These are phyloP conservation scores for Fusarium praegraminearum DNA, from an alignment of 2,329 filamentous ascomycete genomes.

Conservation along the genomic window DNA sequence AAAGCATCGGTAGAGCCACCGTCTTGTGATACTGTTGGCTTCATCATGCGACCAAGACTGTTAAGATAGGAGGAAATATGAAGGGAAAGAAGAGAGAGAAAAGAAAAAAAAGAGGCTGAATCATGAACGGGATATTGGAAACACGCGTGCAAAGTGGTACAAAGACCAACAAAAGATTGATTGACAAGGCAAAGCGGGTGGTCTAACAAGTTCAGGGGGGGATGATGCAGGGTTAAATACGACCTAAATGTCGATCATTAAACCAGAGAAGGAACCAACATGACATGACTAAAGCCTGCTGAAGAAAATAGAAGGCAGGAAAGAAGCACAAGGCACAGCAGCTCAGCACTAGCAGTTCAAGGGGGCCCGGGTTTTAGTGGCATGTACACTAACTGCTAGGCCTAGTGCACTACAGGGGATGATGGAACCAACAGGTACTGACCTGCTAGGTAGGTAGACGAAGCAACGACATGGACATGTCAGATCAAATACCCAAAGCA, in stretches of 20 bases:
- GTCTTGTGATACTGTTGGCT: conserved; percentile 21
- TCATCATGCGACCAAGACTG: conserved; percentile 22
- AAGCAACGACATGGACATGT: background rate
- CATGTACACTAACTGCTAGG: conserved; percentile 19
- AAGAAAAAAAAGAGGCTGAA: conserved; percentile 35
- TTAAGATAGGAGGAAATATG: background rate
- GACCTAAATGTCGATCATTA: conserved; percentile 3
- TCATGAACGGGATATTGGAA: conserved; percentile 29
- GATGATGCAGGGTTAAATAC: conserved; percentile 41
- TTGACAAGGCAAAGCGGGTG: background rate
- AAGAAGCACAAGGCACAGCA: conserved; percentile 20
- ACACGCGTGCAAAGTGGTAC: conserved; percentile 35
- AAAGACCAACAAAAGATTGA: conserved; percentile 15
- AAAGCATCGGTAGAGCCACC: conserved; percentile 7
- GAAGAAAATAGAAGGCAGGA: conserved; percentile 4
- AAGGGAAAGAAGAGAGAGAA: background rate
- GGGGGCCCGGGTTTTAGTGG: background rate
- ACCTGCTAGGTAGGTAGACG: too few species aligned
- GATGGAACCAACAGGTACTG: too few species aligned
- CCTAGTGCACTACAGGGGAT: conserved; percentile 1
- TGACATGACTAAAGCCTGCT: background rate
- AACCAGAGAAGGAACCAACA: background rate
- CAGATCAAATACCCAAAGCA: conserved; percentile 39
- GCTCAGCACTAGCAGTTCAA: conserved; percentile 3
- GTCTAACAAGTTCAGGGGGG: conserved; percentile 8